Base-by-base conservation (phyloP, 176 grass and related monocot genomes). In the Cymbopogon citratus region DNA sequence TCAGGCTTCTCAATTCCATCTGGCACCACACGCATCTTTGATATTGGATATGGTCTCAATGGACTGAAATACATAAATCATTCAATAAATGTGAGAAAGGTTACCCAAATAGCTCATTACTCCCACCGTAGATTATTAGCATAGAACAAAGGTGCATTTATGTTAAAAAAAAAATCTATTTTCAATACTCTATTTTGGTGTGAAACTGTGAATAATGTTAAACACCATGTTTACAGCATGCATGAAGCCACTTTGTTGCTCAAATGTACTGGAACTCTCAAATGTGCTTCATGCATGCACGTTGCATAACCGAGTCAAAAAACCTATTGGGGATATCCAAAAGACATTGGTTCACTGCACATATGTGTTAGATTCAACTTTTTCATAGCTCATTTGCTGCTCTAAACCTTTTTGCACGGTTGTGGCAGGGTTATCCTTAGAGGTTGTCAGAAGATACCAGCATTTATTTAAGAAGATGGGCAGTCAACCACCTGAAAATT, bases 11-110 rank as follows among this genome's bases (percentile, higher is more conserved):
- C 93, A 69, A 99, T 89, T 83, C 51, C 85, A 2, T 90, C 85
- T 61, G 89, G 91, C 46, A 99, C 83, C 73, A 83, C 62, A 66
- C 96, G 89, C 84, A 48, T 84, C 74, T 88, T 87, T 48, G 96
- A 99, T 90, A 95, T 99, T 87, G 91, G 92, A 87, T 85, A 90
- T 82, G 96, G 93, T 84, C 89, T 90, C 80, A 99, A 91, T 57
- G 87, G 39, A 86, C 96, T 99, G 78, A 69, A 91, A 89, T 44
- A 27, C 69, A 59, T 44, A 44, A 74, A 74, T 12, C 51, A 75
- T 49, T 83, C 31, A 57, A 81, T 19, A 70, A 70, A 66, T 16
- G 31, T 27, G 13, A 70, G 33, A 33, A 41, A 70, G 23, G 77
- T 54, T 66, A 67, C 34, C 31, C 9, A 80, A 51, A 45, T 51